Conservation (phyloP, 2,329 filamentous ascomycete species). For the Fusarium verticillioides region DNA sequence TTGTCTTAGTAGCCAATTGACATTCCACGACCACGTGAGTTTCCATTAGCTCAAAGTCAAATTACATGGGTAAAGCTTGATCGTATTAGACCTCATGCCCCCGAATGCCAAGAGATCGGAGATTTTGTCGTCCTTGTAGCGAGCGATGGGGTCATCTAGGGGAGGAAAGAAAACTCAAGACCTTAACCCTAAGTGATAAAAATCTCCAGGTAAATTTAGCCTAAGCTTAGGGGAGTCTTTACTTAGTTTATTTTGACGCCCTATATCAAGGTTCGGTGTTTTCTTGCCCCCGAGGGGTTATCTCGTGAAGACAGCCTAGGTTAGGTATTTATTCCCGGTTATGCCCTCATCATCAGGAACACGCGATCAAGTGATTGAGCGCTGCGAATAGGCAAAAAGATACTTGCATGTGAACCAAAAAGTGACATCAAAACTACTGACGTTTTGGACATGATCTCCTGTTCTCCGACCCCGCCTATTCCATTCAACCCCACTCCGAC, state of each 20-base stretch:
- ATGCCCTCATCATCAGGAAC: neutral
- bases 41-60: neutral
- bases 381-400: neutral
- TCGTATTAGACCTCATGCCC: neutral
- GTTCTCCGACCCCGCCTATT: neutral
- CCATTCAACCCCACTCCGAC: neutral
- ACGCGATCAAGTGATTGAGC: neutral
- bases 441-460: conserved; percentile 3
- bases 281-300: neutral
- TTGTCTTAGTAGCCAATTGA: neutral
- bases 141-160: neutral
- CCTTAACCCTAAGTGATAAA: too few species aligned
- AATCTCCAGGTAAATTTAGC: too few species aligned
- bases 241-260: too few species aligned
- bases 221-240: too few species aligned
- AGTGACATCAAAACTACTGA: neutral
- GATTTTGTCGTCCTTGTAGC: neutral
- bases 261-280: too few species aligned
- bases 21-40: neutral
- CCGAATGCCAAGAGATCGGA: neutral
- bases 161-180: too few species aligned
- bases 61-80: neutral
- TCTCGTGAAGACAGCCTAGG: neutral
- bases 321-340: neutral
- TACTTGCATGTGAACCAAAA: neutral